Evolutionary conservation across 139 green algal genomes (phyloP).

Genomic region (Zygnema cylindricum): DNA sequence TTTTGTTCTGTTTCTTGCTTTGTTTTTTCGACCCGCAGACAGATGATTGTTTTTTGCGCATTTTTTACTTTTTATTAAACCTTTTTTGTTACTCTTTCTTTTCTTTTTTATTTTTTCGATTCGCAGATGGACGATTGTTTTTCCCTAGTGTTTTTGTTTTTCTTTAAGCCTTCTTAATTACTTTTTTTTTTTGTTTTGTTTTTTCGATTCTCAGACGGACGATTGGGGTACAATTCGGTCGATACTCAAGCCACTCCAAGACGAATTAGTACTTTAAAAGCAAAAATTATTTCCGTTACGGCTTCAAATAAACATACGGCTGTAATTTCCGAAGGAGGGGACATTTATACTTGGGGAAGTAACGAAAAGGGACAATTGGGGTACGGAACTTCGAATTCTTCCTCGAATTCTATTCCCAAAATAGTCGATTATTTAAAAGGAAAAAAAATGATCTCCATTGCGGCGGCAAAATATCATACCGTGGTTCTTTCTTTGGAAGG

Average conservation of each 20-base stretch:
- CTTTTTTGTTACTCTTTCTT: no score
- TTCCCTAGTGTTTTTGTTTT: background rate
- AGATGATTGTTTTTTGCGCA: no score
- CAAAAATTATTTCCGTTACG: constrained; percentile 35
- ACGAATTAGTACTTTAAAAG: constrained; percentile 26
- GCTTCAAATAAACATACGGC: constrained; percentile 61
- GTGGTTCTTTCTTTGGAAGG: constrained; percentile 74
- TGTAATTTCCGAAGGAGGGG: constrained; percentile 8
- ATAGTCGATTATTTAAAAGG: constrained; percentile 53
- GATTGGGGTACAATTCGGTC: constrained; percentile 53
- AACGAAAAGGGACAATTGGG: constrained; percentile 60
- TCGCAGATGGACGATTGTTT: constrained; percentile 21
- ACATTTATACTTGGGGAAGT: constrained; percentile 60
- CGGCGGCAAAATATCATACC: constrained; percentile 88
- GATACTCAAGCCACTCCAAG: constrained; percentile 56
- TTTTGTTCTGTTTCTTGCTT: no score
- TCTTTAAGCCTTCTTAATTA: background rate
- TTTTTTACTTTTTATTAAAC: no score
- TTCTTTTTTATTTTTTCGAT: background rate
- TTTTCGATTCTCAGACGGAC: constrained; percentile 45
- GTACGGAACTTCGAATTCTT: constrained; percentile 49
- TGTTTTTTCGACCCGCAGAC: background rate
- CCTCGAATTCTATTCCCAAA: constrained; percentile 32
- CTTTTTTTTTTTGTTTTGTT: background rate
- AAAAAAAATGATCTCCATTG: constrained; percentile 65